Base-by-base conservation (phyloP, 2,329 filamentous ascomycete species). In the Apiospora marii region DNA sequence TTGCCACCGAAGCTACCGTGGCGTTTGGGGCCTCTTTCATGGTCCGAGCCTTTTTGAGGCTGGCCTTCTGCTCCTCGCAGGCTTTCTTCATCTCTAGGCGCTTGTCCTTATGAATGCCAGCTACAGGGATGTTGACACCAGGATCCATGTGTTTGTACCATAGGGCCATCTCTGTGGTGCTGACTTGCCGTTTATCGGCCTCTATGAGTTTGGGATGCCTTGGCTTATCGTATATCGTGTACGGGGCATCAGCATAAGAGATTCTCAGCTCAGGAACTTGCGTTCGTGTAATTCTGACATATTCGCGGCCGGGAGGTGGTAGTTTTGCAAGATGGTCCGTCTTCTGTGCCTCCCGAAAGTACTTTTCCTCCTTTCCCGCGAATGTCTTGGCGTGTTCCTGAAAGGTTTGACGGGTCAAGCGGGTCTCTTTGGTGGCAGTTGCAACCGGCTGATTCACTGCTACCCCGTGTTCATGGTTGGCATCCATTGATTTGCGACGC, bases 51-150 rank as follows among this genome's bases (percentile, higher is more conserved):
- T 64, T 64, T 30, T 64, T 41, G 34, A 41, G 19, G n/a, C 34
- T 41, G 34, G 34, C 34, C 34, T 41, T n/a, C 8, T 12, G 3
- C 1, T 41, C n/a, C 30, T 37, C 34, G 30, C 30, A 13, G 53
- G 53, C 53, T 61, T 37, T 8, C 27, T 37, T 8, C 27, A 61
- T 61, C 4, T 22, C 34, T 64, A 24, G 30, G 58, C 58, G 58
- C 58, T 64, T 64, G 34, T 64, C 58, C 58, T 41, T 8, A n/a
- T 41, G 67, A 27, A 68, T 68, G 41, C 67, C 67, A 48, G 67
- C 67, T 22, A 34, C 41, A 19, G 67, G 41, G 1, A 27, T n/a
- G 22, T 68, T 27, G 67, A 48, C n/a, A 19, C 13, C 8, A 48
- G n/a, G 67, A 6, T 4, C 22, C 41, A 46, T 48, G n/a, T 44